Conservation (phyloP, 345 rosid genomes). For the Arabidopsis thaliana region DNA sequence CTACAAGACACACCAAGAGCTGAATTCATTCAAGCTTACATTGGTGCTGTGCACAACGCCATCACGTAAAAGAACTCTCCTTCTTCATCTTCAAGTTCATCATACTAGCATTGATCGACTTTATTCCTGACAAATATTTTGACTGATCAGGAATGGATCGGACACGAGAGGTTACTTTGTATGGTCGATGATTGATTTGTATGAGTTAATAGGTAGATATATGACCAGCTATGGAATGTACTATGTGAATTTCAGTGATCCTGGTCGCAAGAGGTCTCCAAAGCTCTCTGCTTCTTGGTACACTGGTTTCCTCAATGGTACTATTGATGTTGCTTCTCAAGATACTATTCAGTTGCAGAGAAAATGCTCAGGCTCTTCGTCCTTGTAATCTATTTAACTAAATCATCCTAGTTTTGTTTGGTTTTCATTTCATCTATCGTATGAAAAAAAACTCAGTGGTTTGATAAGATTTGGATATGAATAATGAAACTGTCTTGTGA, state of each 20-base stretch:
- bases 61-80: conserved; percentile 25
- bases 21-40: conserved; percentile 43
- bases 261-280: conserved; percentile 50
- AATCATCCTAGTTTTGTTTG: background rate
- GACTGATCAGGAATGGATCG: conserved; percentile 47
- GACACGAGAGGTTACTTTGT: conserved; percentile 57
- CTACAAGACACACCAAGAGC: conserved; percentile 52
- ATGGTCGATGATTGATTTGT: conserved; percentile 59
- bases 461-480: background rate
- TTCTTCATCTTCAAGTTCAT: too few species aligned
- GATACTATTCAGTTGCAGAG: conserved; percentile 15
- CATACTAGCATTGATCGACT: too few species aligned
- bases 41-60: conserved; percentile 53
- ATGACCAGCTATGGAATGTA: conserved; percentile 40
- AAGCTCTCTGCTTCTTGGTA: conserved; percentile 61
- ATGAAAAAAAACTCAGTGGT: background rate
- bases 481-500: background rate
- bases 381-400: conserved; percentile 16
- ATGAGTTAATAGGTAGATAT: conserved; percentile 50
- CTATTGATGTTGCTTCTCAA: conserved; percentile 20
- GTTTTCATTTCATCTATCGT: background rate
- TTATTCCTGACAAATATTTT: too few species aligned
- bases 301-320: conserved; percentile 55
- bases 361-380: conserved; percentile 14
- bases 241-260: conserved; percentile 57